Evolutionary conservation across 768 basidiomycete species (phyloP).

Genomic region (Russula lepida): DNA sequence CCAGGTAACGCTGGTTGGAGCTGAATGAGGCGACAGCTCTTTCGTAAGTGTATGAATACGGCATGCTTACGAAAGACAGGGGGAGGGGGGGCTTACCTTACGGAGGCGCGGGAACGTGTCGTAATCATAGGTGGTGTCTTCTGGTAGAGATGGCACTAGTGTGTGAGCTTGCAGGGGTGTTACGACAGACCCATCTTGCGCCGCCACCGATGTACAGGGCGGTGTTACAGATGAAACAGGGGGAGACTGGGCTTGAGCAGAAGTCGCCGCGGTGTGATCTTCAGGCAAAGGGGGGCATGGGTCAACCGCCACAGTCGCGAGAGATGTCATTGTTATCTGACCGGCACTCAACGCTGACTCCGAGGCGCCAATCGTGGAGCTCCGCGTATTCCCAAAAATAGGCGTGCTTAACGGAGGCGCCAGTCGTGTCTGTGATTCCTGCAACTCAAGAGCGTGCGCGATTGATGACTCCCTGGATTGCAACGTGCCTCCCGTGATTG

Average conservation of each 20-base stretch:
- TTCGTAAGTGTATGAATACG: constrained; percentile 1
- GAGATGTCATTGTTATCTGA: neutral
- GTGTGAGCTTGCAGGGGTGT: constrained; percentile 7
- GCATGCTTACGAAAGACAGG: neutral
- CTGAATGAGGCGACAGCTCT: neutral
- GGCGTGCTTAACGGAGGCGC: neutral
- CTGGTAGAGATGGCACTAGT: constrained; percentile 1
- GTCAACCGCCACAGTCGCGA: neutral
- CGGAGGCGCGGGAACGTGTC: constrained; percentile 16
- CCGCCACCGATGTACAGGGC: neutral
- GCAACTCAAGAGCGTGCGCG: constrained; percentile 13
- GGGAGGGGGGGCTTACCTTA: constrained; percentile 4
- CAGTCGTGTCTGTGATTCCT: constrained; percentile 1
- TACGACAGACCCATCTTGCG: constrained; percentile 6
- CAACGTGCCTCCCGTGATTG: neutral
- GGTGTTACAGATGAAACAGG: constrained; percentile 1
- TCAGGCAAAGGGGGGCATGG: neutral
- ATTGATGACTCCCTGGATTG: constrained; percentile 1
- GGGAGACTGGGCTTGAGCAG: neutral
- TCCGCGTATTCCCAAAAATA: neutral
- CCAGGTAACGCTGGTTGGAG: constrained; percentile 8
- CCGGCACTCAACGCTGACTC: neutral
- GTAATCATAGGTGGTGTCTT: constrained; percentile 9
- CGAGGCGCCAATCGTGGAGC: neutral
- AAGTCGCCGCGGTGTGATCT: neutral